Percentiles rank a stretch among this genome's conserved stretches.
phyloP scores from a whole-genome alignment of 805 yeast species.

The Alloascoidea hylecoeti region DNA sequence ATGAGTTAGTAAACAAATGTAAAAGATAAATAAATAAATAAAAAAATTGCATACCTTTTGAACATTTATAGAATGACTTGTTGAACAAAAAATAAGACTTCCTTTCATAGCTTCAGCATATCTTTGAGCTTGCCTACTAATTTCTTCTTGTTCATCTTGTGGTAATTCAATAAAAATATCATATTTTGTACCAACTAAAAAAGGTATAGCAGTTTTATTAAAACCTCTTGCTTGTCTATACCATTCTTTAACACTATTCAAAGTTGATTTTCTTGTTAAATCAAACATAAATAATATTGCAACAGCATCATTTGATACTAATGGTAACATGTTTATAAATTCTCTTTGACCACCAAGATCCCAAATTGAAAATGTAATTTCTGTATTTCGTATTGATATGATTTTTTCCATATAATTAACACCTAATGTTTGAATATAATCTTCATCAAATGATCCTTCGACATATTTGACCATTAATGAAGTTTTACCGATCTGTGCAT shows the following conservation, averaged over 20 bases:
- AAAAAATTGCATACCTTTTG: conserved; percentile 33
- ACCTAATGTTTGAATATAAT: conserved; percentile 87
- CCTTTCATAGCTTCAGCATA: conserved; percentile 88
- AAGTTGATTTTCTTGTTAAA: conserved; percentile 70
- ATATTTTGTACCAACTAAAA: conserved; percentile 86
- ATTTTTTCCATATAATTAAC: conserved; percentile 91
- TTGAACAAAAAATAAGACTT: conserved; percentile 72
- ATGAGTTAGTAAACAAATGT: not conserved
- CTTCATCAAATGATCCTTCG: conserved; percentile 87
- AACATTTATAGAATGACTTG: conserved; percentile 83
- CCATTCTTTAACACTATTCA: conserved; percentile 90
- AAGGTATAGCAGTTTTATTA: conserved; percentile 82
- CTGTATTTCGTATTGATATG: conserved; percentile 71
- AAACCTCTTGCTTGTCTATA: conserved; percentile 83
- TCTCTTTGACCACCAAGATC: conserved; percentile 94
- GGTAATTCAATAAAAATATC: conserved; percentile 75
- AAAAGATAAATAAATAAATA: not conserved
- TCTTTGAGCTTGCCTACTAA: conserved; percentile 69
- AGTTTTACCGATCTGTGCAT: conserved; percentile 92
- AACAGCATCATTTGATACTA: conserved; percentile 85
- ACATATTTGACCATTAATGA: conserved; percentile 94
- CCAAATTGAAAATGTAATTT: conserved; percentile 86
- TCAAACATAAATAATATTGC: conserved; percentile 87
- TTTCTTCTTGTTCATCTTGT: conserved; percentile 67
- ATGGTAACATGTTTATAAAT: conserved; percentile 88